Base-by-base conservation (phyloP, 1,139 yeast species). In the Saccharomyces pastorianus region DNA sequence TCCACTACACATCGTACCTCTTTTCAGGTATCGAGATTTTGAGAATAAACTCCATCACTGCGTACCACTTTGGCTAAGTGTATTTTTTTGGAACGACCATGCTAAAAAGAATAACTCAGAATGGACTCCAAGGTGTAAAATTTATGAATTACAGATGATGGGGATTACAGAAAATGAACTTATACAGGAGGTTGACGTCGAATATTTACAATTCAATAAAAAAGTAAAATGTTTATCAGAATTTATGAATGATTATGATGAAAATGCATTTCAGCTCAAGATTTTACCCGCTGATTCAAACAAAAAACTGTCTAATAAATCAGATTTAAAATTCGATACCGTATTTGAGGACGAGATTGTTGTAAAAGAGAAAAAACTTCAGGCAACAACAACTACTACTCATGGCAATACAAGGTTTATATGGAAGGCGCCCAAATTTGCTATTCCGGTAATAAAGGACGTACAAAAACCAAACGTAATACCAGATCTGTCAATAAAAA, bases 91-190 rank as follows among this genome's bases (percentile, higher is more conserved):
- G 85, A 81, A 80, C 53, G 88, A 84, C 63, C 67, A 75, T n/a
- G 72, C 73, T 20, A 73, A 69, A 51, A 61, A 63, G 34, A 66
- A 73, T 3, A 65, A 68, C 13, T 73, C 71, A 14, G 72, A 85
- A 61, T 93, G 98, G 97, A 80, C 85, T 28, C 97, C 99, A 0
- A 76, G 95, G 38, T 90, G 97, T 69, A 90, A 89, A 65, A 90
- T 95, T 51, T 91, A 93, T 68, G 98, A 91, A 63, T 73, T 95
- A 25, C 99, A 93, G 68, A 95, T 93, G 98, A 91, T 91, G 96
- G 99, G 98, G 0, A 81, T 91, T 5, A 89, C 91, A 85, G 98
- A 91, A 62, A 88, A 87, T 62, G 97, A 91, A 64, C 76, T 84
- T 51, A 61, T 60, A 17, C 62, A 63, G 46, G 62, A 64, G 32